phyloP scores from a whole-genome alignment of 1,284 basidiomycete genomes.

The Ganoderma boninense region DNA sequence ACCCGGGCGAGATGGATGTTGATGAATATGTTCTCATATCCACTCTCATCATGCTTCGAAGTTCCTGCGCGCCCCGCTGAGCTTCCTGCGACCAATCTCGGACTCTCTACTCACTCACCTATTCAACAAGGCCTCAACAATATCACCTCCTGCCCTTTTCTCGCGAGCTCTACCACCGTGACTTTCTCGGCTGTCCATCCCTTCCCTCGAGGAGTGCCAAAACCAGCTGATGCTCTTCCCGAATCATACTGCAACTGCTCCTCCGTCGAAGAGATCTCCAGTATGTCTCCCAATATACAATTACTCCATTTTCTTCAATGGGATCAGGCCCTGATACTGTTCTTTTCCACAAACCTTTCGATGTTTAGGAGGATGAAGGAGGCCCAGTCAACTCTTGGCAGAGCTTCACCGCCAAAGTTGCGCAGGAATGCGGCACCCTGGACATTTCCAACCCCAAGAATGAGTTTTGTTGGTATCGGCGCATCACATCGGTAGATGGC shows the following conservation, averaged over 20 bases:
- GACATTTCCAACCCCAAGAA: too few species aligned
- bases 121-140: slow-evolving; percentile 7
- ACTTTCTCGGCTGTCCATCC: slow-evolving; percentile 40
- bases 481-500: too few species aligned
- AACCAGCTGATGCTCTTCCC: slow-evolving; percentile 40
- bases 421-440: neutral
- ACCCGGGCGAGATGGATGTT: neutral
- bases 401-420: neutral
- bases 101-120: slow-evolving; percentile 19
- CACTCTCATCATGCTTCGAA: neutral
- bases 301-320: neutral
- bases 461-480: too few species aligned
- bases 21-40: neutral
- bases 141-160: slow-evolving; percentile 7
- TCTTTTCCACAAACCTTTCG: too few species aligned
- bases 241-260: slow-evolving; percentile 30
- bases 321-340: neutral
- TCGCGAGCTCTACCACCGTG: neutral
- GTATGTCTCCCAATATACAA: slow-evolving; percentile 1
- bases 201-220: slow-evolving; percentile 45
- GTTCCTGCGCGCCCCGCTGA: slow-evolving; percentile 4
- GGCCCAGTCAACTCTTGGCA: neutral
- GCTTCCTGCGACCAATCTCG: neutral
- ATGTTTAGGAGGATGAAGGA: too few species aligned
- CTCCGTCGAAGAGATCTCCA: slow-evolving; percentile 2